Evolutionary conservation across 768 basidiomycete species (phyloP).

Genomic region (Cyclocybe aegerita): DNA sequence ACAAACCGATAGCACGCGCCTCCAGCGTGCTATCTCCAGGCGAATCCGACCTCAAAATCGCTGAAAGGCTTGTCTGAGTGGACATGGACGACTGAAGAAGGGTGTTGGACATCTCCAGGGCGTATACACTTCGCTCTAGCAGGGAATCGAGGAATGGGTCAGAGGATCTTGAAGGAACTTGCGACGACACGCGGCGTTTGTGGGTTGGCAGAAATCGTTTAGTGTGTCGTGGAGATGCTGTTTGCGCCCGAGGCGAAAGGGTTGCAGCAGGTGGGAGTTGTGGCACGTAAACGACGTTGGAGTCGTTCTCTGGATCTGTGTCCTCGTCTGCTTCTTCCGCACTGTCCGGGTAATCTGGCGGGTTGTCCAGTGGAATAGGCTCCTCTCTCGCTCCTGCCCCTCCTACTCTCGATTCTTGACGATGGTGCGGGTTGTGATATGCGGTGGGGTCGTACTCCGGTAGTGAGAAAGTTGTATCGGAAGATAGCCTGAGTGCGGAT

Average conservation of each 20-base stretch:
- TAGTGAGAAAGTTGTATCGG: constrained; percentile 64
- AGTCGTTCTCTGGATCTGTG: constrained; percentile 42
- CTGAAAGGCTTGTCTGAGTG: constrained; percentile 55
- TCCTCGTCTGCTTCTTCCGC: constrained; percentile 78
- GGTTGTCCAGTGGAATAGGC: constrained; percentile 47
- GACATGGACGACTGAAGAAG: constrained; percentile 75
- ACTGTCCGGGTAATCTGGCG: constrained; percentile 77
- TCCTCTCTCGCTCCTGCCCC: constrained; percentile 18
- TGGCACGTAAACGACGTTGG: constrained; percentile 23
- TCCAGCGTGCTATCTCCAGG: constrained; percentile 45
- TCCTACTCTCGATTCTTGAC: constrained; percentile 1
- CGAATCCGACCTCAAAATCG: constrained; percentile 47
- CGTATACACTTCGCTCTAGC: constrained; percentile 79
- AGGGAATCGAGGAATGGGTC: constrained; percentile 76
- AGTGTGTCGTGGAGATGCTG: constrained; percentile 33
- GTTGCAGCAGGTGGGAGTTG: constrained; percentile 23
- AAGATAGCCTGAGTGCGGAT: constrained; percentile 58
- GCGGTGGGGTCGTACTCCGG: constrained; percentile 54
- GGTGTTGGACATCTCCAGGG: constrained; percentile 82
- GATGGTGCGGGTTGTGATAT: constrained; percentile 2
- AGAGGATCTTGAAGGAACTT: constrained; percentile 19
- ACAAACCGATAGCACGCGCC: constrained; percentile 51
- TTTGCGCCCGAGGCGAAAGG: constrained; percentile 19
- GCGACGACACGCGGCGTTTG: constrained; percentile 27
- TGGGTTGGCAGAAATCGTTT: constrained; percentile 28